phyloP scores from a whole-genome alignment of 2,329 filamentous ascomycete species.

The Fusarium oligoseptatum region DNA sequence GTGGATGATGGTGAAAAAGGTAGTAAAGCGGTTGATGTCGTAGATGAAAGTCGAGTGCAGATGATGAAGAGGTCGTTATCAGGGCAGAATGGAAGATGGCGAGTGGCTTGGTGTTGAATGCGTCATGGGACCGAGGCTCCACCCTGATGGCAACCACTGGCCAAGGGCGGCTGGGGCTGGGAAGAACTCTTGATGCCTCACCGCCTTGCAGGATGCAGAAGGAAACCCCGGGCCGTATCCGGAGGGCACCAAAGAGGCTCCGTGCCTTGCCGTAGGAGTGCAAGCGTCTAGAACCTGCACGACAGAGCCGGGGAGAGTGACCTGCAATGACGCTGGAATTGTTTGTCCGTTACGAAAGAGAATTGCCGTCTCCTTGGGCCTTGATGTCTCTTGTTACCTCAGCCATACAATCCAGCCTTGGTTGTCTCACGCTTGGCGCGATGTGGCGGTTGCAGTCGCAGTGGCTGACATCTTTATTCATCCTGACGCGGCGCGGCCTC shows the following conservation, averaged over 20 bases:
- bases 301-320: conserved; percentile 7
- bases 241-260: conserved; percentile 25
- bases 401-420: conserved; percentile 1
- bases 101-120: conserved; percentile 49
- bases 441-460: neutral
- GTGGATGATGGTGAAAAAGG: neutral
- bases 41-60: conserved; percentile 26
- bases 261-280: conserved; percentile 18
- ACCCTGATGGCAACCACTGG: conserved; percentile 41
- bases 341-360: conserved; percentile 1
- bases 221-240: conserved; percentile 27
- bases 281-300: conserved; percentile 21
- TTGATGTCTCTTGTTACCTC: neutral
- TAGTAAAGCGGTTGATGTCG: conserved; percentile 12
- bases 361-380: neutral
- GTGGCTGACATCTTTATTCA: conserved; percentile 1
- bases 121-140: conserved; percentile 54
- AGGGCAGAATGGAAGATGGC: conserved; percentile 42
- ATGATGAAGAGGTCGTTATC: conserved; percentile 44
- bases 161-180: conserved; percentile 25
- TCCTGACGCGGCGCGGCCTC: neutral
- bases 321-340: conserved; percentile 7
- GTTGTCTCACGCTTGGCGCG: neutral
- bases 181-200: conserved; percentile 44
- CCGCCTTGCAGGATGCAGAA: conserved; percentile 35